Evolutionary conservation across 208 protist genomes (phyloP), one percentile per base, ranked within the genome.

Genomic region (Herpetomonas samuelpessoai): DNA sequence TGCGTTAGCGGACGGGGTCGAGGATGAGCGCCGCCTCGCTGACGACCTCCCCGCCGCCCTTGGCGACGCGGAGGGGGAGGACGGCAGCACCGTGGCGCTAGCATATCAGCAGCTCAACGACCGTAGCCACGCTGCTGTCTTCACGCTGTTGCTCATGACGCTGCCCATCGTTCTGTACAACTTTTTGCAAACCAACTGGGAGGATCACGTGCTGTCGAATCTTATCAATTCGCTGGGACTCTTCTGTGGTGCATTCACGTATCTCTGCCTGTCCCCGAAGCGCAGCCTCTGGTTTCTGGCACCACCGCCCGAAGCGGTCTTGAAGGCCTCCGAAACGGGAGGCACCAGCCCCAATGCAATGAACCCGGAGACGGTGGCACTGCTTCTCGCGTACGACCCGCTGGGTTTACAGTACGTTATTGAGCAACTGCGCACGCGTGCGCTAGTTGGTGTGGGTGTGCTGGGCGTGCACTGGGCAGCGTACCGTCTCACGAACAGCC

Each of bases 261-360:
- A 92, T 61, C 60, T 96, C 26, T 93, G 80, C 59, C 48, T 77
- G 12, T 53, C 65, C 21, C 81, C 81, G 4, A 14, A 54, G n/a
- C 64, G 56, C 16, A 82, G 74, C n/a, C 64, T 91, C 26, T 95
- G 89, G 89, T 95, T 92, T 62, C 66, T 95, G 2, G 55, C 62
- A 2, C 74, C 73, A 2, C 47, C 67, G 4, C 54, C 50, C 16
- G 14, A 55, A 21, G 57, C 39, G 38, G 19, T 21, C 22, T 3
- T 35, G 12, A 25, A 2, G 26, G 25, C 16, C 6, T 48, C 18
- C 18, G 24, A n/a, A 12, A 19, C 24, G 19, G 48, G 45, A 44
- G 2, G 16, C 12, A 39, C 30, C 31, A 38, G 62, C 26, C 39
- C 55, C 3, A 29, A 22, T 4, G 18, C 47, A 25, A 50, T 51